Conservation (phyloP, 1,139 yeast genomes). For the Pichia sp. region DNA sequence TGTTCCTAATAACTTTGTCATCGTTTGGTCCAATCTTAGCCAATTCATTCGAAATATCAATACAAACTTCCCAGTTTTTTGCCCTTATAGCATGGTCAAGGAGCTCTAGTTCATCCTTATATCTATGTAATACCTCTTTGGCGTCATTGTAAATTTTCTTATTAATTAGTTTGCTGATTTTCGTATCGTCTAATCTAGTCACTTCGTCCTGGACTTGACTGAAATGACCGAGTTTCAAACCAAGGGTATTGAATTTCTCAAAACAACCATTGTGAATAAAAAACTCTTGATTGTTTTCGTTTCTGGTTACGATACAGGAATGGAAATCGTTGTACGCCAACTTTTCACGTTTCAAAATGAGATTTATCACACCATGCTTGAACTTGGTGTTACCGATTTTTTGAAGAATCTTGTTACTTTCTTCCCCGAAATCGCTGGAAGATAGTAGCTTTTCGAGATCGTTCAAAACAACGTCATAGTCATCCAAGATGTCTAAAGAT, state of each 20-base stretch:
- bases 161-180: slow-evolving; percentile 3
- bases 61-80: slow-evolving; percentile 27
- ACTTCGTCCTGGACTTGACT: slow-evolving; percentile 25
- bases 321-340: slow-evolving; percentile 47
- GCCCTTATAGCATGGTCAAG: slow-evolving; percentile 1
- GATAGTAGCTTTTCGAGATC: slow-evolving; percentile 11
- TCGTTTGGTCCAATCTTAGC: slow-evolving; percentile 30
- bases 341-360: slow-evolving; percentile 44
- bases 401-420: slow-evolving; percentile 2
- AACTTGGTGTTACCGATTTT: slow-evolving; percentile 4
- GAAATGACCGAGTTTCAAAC: slow-evolving; percentile 41
- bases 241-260: slow-evolving; percentile 40
- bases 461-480: slow-evolving; percentile 31
- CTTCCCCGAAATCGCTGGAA: slow-evolving; percentile 1
- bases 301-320: slow-evolving; percentile 32
- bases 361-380: slow-evolving; percentile 52
- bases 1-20: slow-evolving; percentile 25
- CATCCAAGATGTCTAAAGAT: slow-evolving; percentile 23
- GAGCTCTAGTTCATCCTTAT: not conserved
- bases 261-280: slow-evolving; percentile 36
- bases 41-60: slow-evolving; percentile 25
- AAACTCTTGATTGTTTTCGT: slow-evolving; percentile 16
- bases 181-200: slow-evolving; percentile 26
- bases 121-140: not conserved
- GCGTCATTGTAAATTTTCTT: not conserved